Percentiles rank a stretch among this genome's conserved stretches.
These are phyloP conservation scores for Canna indica DNA, from an alignment of 176 grass and related monocot genomes.

Conservation along the genomic window DNA sequence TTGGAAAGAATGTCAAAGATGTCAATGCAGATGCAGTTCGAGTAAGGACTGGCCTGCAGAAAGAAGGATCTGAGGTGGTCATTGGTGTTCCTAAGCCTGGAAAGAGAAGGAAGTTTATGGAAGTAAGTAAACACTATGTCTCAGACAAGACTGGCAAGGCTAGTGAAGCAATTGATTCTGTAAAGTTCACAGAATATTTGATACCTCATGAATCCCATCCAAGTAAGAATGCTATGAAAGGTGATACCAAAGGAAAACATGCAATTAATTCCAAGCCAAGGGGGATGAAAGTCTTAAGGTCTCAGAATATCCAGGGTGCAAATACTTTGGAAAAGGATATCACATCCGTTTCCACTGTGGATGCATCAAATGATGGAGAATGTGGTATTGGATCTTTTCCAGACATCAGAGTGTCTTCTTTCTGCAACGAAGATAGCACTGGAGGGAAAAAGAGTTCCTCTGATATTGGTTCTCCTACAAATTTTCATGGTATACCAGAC, in stretches of 20 bases:
- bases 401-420: no score
- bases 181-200: slow-evolving; percentile 39
- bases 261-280: slow-evolving; percentile 33
- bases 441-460: slow-evolving; percentile 22
- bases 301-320: slow-evolving; percentile 25
- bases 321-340: slow-evolving; percentile 22
- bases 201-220: slow-evolving; percentile 36
- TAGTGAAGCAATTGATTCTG: slow-evolving; percentile 34
- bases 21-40: slow-evolving; percentile 27
- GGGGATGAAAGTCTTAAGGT: slow-evolving; percentile 40
- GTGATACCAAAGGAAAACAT: slow-evolving; percentile 43
- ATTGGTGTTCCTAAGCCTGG: slow-evolving; percentile 88
- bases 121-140: slow-evolving; percentile 84
- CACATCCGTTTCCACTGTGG: slow-evolving; percentile 2
- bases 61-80: slow-evolving; percentile 83
- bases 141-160: slow-evolving; percentile 45
- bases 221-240: slow-evolving; percentile 36
- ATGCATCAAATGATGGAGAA: slow-evolving; percentile 23
- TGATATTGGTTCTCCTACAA: slow-evolving; percentile 5
- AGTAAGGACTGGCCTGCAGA: slow-evolving; percentile 57
- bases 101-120: slow-evolving; percentile 95
- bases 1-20: slow-evolving; percentile 51
- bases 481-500: no score
- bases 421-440: slow-evolving; percentile 12
- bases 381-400: slow-evolving; percentile 20